A percentile compares a stretch with the other conserved stretches of the same genome.
Conservation (phyloP, 2,329 filamentous ascomycete species). For the Harringtonia lauricola region DNA sequence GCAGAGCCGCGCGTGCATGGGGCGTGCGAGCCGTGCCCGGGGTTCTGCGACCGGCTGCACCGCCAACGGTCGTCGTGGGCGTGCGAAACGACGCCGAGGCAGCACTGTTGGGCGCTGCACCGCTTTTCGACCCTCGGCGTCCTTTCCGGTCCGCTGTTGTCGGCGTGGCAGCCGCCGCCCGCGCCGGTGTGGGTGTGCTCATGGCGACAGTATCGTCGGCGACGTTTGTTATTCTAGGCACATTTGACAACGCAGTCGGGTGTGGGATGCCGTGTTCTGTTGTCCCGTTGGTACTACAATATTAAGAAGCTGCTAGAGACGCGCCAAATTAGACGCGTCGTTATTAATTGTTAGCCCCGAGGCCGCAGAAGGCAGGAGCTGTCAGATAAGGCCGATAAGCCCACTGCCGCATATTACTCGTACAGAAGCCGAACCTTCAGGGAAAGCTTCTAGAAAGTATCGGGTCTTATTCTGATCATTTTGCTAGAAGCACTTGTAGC, state of each 20-base stretch:
- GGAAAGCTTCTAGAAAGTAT: no score
- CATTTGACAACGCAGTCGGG: no score
- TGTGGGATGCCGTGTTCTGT: no score
- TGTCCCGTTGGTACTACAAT: no score
- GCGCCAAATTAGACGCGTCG: not conserved
- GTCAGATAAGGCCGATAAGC: not conserved
- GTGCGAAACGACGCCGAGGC: conserved; percentile 3
- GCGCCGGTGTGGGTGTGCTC: not conserved
- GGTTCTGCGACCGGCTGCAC: conserved; percentile 16
- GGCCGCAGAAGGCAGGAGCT: not conserved
- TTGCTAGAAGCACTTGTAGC: no score
- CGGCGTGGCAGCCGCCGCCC: not conserved
- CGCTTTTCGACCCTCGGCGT: no score
- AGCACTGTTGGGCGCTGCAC: no score
- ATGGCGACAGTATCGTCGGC: conserved; percentile 8
- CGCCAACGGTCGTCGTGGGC: conserved; percentile 14
- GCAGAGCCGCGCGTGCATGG: conserved; percentile 48
- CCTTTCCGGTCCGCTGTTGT: conserved; percentile 4
- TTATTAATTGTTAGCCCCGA: no score
- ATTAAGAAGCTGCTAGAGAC: not conserved
- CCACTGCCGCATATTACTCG: no score
- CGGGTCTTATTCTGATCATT: no score
- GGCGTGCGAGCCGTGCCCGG: conserved; percentile 36
- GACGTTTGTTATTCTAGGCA: conserved; percentile 22
- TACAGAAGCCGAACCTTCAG: no score